Evolutionary conservation across 2,329 filamentous ascomycete species (phyloP).

Genomic region (Hypoxylon sp.): DNA sequence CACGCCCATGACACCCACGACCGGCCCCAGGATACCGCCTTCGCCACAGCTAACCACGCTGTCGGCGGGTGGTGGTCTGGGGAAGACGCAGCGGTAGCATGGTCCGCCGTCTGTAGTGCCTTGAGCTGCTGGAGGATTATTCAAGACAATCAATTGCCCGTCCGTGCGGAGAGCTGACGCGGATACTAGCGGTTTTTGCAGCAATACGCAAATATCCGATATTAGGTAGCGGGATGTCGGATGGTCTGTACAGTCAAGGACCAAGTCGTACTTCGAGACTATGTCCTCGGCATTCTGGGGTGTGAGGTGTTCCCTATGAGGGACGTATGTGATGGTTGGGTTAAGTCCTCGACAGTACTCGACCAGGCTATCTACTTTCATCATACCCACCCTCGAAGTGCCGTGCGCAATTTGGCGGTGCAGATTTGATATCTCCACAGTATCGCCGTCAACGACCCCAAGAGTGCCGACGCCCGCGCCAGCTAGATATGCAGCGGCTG

Average conservation of each 20-base stretch:
- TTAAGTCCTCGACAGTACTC: constrained; percentile 74
- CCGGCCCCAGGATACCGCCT: constrained; percentile 91
- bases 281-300: constrained; percentile 77
- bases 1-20: constrained; percentile 94
- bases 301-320: constrained; percentile 75
- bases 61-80: constrained; percentile 85
- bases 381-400: constrained; percentile 77
- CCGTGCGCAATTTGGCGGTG: constrained; percentile 92
- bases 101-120: constrained; percentile 76
- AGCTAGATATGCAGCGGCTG: constrained; percentile 91
- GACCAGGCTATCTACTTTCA: constrained; percentile 85
- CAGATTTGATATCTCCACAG: constrained; percentile 89
- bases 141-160: constrained; percentile 90
- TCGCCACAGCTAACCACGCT: constrained; percentile 91
- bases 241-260: constrained; percentile 96
- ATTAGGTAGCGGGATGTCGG: constrained; percentile 93
- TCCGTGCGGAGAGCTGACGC: constrained; percentile 91
- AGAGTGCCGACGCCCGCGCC: constrained; percentile 88
- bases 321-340: constrained; percentile 74
- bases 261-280: constrained; percentile 80
- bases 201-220: constrained; percentile 87
- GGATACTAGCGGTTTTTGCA: constrained; percentile 85
- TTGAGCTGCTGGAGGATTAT: constrained; percentile 78
- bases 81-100: constrained; percentile 95
- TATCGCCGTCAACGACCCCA: constrained; percentile 89